These are phyloP conservation scores for Cicer bijugum DNA, from an alignment of 306 rosid genomes.

Conservation along the genomic window DNA sequence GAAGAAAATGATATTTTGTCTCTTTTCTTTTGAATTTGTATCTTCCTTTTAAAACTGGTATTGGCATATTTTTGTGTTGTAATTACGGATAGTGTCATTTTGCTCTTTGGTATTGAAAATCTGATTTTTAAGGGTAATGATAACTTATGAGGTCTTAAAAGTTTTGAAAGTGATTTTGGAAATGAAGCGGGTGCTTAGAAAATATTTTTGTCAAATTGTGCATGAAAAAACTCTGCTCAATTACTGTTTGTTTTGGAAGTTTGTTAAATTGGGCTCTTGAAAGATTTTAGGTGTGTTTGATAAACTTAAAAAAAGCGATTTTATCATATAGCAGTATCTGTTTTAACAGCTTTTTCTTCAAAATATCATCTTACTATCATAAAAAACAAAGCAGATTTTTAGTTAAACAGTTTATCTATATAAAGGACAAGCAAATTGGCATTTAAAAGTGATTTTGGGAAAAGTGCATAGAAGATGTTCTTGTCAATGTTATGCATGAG, in stretches of 20 bases:
- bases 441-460: slow-evolving; percentile 18
- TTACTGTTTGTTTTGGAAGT: slow-evolving; percentile 9
- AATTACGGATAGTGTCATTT: not conserved
- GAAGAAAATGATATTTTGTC: slow-evolving; percentile 25
- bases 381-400: not conserved
- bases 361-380: not conserved
- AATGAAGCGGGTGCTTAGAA: not conserved
- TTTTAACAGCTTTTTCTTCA: not conserved
- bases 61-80: not conserved
- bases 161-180: slow-evolving; percentile 12
- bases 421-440: slow-evolving; percentile 13
- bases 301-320: not conserved
- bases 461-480: not conserved
- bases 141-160: slow-evolving; percentile 11
- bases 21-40: not conserved
- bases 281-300: slow-evolving; percentile 22
- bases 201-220: slow-evolving; percentile 19
- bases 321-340: not conserved
- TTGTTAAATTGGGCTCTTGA: slow-evolving; percentile 5
- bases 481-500: slow-evolving; percentile 23
- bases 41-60: slow-evolving; percentile 13
- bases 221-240: slow-evolving; percentile 4
- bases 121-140: slow-evolving; percentile 17
- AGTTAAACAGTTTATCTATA: not conserved
- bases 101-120: slow-evolving; percentile 27